phyloP scores from a whole-genome alignment of 352 stramenopile species.

The Pythium folliculosum region DNA sequence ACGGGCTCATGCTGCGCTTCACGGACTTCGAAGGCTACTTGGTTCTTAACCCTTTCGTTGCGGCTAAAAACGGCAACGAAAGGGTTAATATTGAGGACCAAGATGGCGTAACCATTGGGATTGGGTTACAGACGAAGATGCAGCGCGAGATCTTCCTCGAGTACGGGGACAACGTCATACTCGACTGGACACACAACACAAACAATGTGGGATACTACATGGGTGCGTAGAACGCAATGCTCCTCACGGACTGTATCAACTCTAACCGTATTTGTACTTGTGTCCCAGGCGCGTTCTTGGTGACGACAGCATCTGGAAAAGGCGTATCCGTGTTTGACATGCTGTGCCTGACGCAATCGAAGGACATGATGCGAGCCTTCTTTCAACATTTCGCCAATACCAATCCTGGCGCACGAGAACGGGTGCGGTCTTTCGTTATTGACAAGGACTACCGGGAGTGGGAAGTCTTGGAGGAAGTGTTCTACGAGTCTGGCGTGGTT shows the following conservation, averaged over 20 bases:
- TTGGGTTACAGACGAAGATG: not conserved
- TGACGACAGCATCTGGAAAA: slow-evolving; percentile 19
- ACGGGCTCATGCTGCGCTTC: too few species aligned
- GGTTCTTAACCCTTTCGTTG: not conserved
- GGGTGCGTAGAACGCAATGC: not conserved
- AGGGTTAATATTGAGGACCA: too few species aligned
- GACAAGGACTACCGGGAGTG: slow-evolving; percentile 33
- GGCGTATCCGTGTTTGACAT: slow-evolving; percentile 29
- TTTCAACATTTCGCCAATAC: slow-evolving; percentile 1
- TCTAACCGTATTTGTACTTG: too few species aligned
- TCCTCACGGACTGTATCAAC: not conserved
- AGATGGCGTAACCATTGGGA: not conserved
- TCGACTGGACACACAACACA: slow-evolving; percentile 31
- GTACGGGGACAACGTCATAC: slow-evolving; percentile 22
- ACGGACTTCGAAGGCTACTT: too few species aligned
- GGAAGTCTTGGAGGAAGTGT: slow-evolving; percentile 8
- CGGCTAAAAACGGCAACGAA: too few species aligned
- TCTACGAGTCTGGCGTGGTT: slow-evolving; percentile 9
- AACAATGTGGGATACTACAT: slow-evolving; percentile 25
- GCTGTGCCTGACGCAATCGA: slow-evolving; percentile 20
- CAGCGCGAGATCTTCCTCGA: not conserved
- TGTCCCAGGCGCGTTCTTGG: slow-evolving; percentile 25
- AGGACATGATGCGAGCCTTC: slow-evolving; percentile 18
- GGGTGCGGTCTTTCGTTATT: slow-evolving; percentile 19
- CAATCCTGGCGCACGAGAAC: not conserved